Conservation (phyloP, 2,329 filamentous ascomycete species). For the Mycosphaerella sp. region DNA sequence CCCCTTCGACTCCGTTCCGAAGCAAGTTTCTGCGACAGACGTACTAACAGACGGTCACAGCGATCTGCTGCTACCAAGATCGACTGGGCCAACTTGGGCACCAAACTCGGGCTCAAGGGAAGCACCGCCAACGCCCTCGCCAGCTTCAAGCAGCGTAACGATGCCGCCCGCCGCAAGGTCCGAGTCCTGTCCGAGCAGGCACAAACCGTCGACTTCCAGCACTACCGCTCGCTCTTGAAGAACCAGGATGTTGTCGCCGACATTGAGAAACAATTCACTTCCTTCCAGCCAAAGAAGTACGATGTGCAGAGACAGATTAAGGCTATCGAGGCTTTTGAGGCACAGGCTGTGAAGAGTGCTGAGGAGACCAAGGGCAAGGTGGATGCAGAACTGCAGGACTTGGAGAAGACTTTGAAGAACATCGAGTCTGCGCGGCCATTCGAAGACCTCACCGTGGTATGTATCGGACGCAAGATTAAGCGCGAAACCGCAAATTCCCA, state of each 20-base stretch:
- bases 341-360: conserved; percentile 92
- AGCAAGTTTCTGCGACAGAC: conserved; percentile 6
- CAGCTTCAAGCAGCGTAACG: conserved; percentile 99
- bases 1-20: conserved; percentile 2
- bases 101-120: conserved; percentile 91
- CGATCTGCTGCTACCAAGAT: conserved; percentile 98
- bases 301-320: conserved; percentile 92
- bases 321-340: conserved; percentile 96
- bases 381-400: conserved; percentile 86
- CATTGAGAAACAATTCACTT: conserved; percentile 91
- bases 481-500: neutral
- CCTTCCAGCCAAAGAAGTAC: conserved; percentile 89
- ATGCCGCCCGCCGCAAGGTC: conserved; percentile 93
- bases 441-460: conserved; percentile 93
- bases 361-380: conserved; percentile 96
- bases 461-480: conserved; percentile 40
- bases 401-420: conserved; percentile 92
- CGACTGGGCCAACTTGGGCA: conserved; percentile 95
- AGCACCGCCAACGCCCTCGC: conserved; percentile 86
- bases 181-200: conserved; percentile 75
- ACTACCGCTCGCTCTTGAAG: conserved; percentile 90
- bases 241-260: conserved; percentile 94
- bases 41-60: conserved; percentile 46
- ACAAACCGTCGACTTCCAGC: conserved; percentile 81
- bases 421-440: conserved; percentile 95